Evolutionary conservation across 1,284 basidiomycete species (phyloP), one percentile per base, ranked within the genome.

Genomic region (Pascua sp.): DNA sequence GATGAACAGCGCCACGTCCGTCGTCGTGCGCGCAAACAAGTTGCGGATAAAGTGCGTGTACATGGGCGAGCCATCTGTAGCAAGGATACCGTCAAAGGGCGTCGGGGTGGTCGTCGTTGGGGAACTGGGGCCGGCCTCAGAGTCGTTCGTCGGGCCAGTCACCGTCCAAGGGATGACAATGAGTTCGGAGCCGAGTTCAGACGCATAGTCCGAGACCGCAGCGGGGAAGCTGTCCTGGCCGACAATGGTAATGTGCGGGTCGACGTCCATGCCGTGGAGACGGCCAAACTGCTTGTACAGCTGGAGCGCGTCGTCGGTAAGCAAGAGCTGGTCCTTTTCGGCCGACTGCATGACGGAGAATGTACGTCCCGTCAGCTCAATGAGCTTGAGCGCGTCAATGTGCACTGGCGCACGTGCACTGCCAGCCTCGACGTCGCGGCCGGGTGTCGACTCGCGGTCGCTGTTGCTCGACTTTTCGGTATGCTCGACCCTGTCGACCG

Each of bases 281-380:
- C 84, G 81, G 7, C 88, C 89, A 71, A 92, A 93, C 8, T 77
- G 72, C 38, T 83, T 84, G 79, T 90, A 89, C 43, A 95, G 84
- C 47, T 87, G 86, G 36, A 92, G 79, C 36, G 94, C 80, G 11
- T 91, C 84, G 71, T 97, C 93, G 57, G 84, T 85, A 49, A 83
- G 82, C 52, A 89, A 78, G 45, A 91, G 80, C 13, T 84, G 77
- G 47, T 81, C 80, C 54, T 89, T 83, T 39, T 86, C 85, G 51
- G 89, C 85, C 1, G 88, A 89, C 68, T 85, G 86, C 77, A 95
- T 83, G 37, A 95, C 86, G 0, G 89, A 89, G 10, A 89, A 91
- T 0, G 90, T 90, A 61, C 92, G 86, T 52, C 87, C 86, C 9
- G 90, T 89, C 53, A 96, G 81, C 71, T 94, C 92, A 64, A 94